These are phyloP conservation scores for Botryotinia globosa DNA, from an alignment of 2,329 filamentous ascomycete genomes.

Conservation along the genomic window DNA sequence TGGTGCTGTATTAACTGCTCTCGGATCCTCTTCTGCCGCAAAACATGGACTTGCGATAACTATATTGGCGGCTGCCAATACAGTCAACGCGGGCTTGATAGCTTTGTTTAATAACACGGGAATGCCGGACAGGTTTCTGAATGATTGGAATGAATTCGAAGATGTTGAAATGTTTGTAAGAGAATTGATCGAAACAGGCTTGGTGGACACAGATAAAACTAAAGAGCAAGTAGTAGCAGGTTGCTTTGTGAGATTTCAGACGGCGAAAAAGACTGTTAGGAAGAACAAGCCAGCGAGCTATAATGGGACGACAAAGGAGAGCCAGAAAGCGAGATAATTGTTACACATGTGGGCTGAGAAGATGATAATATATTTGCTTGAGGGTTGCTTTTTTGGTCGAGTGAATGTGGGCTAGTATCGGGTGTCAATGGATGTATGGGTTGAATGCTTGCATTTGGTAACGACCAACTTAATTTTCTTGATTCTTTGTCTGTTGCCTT, in stretches of 20 bases:
- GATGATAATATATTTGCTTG: neutral
- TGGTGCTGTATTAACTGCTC: slow-evolving; percentile 31
- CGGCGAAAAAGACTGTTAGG: slow-evolving; percentile 21
- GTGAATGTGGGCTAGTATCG: neutral
- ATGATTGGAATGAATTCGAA: slow-evolving; percentile 30
- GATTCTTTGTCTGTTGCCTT: neutral
- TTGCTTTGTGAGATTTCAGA: slow-evolving; percentile 22
- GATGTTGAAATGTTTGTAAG: slow-evolving; percentile 25
- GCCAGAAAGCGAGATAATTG: neutral
- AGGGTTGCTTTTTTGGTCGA: neutral
- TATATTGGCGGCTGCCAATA: slow-evolving; percentile 30
- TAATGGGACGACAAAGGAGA: neutral
- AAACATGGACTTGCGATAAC: slow-evolving; percentile 26
- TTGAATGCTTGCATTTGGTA: neutral
- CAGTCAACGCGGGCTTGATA: slow-evolving; percentile 26
- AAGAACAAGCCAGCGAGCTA: slow-evolving; percentile 22
- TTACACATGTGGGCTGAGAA: neutral
- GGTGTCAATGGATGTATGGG: neutral
- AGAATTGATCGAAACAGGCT: slow-evolving; percentile 23
- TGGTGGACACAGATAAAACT: slow-evolving; percentile 18
- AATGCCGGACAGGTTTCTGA: slow-evolving; percentile 26
- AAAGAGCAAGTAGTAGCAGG: slow-evolving; percentile 23
- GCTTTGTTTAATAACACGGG: slow-evolving; percentile 30
- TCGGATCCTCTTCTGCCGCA: slow-evolving; percentile 23
- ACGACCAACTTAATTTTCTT: too few species aligned